A percentile compares a stretch with the other conserved stretches of the same genome.
Evolutionary conservation across 306 rosid species (phyloP).

Genomic region (Amphicarpaea edgeworthii): DNA sequence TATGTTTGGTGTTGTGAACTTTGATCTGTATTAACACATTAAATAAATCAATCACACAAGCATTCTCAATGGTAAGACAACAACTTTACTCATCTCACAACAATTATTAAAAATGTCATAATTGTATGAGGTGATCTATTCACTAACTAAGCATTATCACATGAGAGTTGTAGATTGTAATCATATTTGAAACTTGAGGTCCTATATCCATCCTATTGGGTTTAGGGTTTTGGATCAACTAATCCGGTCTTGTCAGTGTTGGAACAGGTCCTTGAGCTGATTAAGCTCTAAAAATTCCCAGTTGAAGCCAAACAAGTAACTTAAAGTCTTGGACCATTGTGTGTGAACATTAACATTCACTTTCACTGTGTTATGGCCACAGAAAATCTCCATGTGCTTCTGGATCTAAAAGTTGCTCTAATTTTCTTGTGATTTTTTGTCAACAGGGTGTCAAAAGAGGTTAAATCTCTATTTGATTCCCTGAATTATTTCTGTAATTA

Average conservation of each 20-base stretch:
- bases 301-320: not conserved
- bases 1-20: not conserved
- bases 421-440: too few relatives aligned
- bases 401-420: conserved; percentile 7
- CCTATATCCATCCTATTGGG: not conserved
- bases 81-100: conserved; percentile 5
- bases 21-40: not conserved
- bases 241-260: not conserved
- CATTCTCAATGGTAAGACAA: conserved; percentile 10
- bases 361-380: conserved; percentile 3
- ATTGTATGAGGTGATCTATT: not conserved
- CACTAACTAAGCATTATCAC: conserved; percentile 7
- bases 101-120: not conserved
- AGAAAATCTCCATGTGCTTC: conserved; percentile 5
- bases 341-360: not conserved
- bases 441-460: too few relatives aligned
- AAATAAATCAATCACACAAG: not conserved
- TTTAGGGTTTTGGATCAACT: conserved; percentile 11
- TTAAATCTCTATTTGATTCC: too few relatives aligned
- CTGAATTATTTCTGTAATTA: too few relatives aligned
- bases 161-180: not conserved
- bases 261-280: conserved; percentile 9
- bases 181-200: conserved; percentile 14
- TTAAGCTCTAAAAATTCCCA: conserved; percentile 1
- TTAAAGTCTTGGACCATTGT: not conserved